phyloP scores from a whole-genome alignment of 495 filamentous ascomycete species.

The Aspergillus funiculosus region DNA sequence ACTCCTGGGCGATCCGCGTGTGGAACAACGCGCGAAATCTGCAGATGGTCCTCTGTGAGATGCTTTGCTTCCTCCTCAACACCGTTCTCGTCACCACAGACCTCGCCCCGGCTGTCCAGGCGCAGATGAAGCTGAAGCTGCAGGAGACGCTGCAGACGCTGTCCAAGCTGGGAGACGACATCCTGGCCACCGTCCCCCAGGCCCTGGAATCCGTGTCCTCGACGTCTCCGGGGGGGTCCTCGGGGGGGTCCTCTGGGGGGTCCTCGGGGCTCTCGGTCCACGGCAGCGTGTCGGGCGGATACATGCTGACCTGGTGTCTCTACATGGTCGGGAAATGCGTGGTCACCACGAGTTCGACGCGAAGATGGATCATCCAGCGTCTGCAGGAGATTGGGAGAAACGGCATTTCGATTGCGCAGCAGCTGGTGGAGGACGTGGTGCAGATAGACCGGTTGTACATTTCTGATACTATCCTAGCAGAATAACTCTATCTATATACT shows the following conservation, averaged over 20 bases:
- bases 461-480: no score
- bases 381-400: conserved; percentile 26
- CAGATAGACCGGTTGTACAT: no score
- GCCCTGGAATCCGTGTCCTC: conserved; percentile 19
- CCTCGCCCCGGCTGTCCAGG: conserved; percentile 9
- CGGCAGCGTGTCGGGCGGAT: conserved; percentile 24
- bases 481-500: no score
- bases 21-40: conserved; percentile 28
- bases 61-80: conserved; percentile 18
- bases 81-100: conserved; percentile 15
- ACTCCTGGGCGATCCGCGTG: conserved; percentile 22
- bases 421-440: conserved; percentile 1
- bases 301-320: conserved; percentile 33
- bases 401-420: conserved; percentile 22
- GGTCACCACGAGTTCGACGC: conserved; percentile 17
- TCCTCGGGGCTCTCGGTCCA: conserved; percentile 1
- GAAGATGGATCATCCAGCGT: conserved; percentile 35
- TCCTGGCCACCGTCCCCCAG: conserved; percentile 45
- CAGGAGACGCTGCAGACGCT: conserved; percentile 27
- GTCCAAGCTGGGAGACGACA: conserved; percentile 32
- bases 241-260: neutral
- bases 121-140: conserved; percentile 20
- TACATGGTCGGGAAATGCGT: conserved; percentile 29
- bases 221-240: neutral
- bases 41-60: conserved; percentile 23